Base-by-base conservation (phyloP, 306 rosid genomes). In the Cicer judaicum region DNA sequence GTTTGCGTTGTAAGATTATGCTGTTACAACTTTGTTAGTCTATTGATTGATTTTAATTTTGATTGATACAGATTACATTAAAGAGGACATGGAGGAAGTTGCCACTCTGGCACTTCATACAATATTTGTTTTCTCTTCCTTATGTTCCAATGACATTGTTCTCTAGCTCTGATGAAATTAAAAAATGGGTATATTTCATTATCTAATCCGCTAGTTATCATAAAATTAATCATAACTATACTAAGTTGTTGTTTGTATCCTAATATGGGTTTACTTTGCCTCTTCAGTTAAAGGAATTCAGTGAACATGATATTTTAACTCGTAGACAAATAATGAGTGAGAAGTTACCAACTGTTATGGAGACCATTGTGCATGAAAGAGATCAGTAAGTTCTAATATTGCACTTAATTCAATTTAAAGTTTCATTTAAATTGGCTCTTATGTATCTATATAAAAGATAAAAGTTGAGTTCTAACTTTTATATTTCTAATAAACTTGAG, bases 71-170 rank as follows among this genome's bases (percentile, higher is more conserved):
- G 97, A 88, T 94, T 74, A 94, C 98, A 39, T 15, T 88, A 57
- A 79, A 79, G 78, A 92, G 98, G 86, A 89, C 97, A 18, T 90
- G 97, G 98, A 87, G 79, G 8, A 91, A 88, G 88, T 86, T 94
- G 97, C 95, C 97, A 4, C 92, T 88, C 80, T 86, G 93, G 97
- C 91, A 91, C 74, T 91, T 87, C 83, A 82, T 86, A 69, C 91
- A 89, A 81, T 75, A 88, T 78, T 18, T 94, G n/a, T 86, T 79
- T 76, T 76, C 87, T 55, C 62, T 4, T 92, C 62, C 56, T 92
- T 74, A 2, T 24, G 34, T 86, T 88, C 73, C 92, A 88, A 78
- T 1, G 39, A 88, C 97, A 39, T 86, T 84, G 34, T 91, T 87
- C 77, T 94, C 98, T 40, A 83, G 87, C 65, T 66, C 93, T 8